Conservation (phyloP, 1,284 basidiomycete genomes). For the Sutorius eximius region DNA sequence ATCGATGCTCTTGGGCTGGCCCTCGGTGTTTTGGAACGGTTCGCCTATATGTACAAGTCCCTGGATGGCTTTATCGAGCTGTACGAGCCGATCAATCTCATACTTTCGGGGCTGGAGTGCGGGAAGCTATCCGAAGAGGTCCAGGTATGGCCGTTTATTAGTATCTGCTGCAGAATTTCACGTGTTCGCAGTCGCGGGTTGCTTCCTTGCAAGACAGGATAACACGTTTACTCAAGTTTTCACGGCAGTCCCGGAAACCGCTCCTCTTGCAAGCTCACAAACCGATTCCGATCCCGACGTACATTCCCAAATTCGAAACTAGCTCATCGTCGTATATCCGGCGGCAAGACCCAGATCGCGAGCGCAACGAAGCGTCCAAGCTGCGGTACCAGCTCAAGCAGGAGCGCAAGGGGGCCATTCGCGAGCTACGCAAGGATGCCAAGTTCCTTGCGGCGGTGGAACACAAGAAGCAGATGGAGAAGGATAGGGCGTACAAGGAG, state of each 20-base stretch:
- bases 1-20: conserved; percentile 63
- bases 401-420: conserved; percentile 95
- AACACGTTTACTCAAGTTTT: conserved; percentile 69
- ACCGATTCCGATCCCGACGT: conserved; percentile 92
- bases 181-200: conserved; percentile 43
- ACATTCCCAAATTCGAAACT: conserved; percentile 92
- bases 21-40: conserved; percentile 64
- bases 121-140: conserved; percentile 51
- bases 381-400: conserved; percentile 90
- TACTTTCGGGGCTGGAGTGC: conserved; percentile 57
- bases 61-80: conserved; percentile 84
- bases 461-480: conserved; percentile 80
- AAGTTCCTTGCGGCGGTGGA: conserved; percentile 89
- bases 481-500: conserved; percentile 76
- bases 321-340: conserved; percentile 80
- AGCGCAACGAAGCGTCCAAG: conserved; percentile 86
- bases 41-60: conserved; percentile 74
- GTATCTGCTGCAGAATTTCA: conserved; percentile 1
- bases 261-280: conserved; percentile 92
- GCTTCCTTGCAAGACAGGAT: conserved; percentile 47
- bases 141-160: conserved; percentile 44
- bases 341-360: conserved; percentile 88
- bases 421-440: conserved; percentile 95
- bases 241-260: conserved; percentile 71
- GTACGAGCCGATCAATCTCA: conserved; percentile 63